Percentiles rank a stretch among this genome's conserved stretches.
Conservation (phyloP, 2,329 filamentous ascomycete genomes). For the Botryosphaeria dothidea region DNA sequence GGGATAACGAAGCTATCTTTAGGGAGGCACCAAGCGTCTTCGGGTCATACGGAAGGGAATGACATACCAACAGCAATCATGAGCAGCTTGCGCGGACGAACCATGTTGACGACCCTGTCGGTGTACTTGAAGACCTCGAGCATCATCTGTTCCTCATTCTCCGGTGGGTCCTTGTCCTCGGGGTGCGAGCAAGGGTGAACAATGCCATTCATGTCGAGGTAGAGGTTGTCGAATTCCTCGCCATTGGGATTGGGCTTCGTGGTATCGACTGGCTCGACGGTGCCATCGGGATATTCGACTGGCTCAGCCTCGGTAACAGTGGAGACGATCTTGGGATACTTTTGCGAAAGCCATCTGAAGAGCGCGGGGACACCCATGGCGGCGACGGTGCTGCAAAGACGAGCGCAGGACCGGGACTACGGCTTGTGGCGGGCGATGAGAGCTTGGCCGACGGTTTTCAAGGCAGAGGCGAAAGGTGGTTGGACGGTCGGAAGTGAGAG, state of each 20-base stretch:
- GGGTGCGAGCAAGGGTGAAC: constrained; percentile 98
- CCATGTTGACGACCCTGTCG: constrained; percentile 98
- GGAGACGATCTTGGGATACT: constrained; percentile 96
- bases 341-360: constrained; percentile 94
- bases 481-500: not conserved
- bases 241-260: constrained; percentile 90
- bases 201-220: constrained; percentile 99
- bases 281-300: constrained; percentile 73
- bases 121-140: constrained; percentile 97
- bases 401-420: not conserved
- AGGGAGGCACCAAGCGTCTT: constrained; percentile 22
- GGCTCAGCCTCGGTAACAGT: constrained; percentile 85
- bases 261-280: constrained; percentile 79
- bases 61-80: constrained; percentile 92
- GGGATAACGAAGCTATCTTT: constrained; percentile 32
- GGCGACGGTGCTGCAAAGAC: not conserved
- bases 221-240: constrained; percentile 96
- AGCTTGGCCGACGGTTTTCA: not conserved
- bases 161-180: constrained; percentile 86
- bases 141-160: constrained; percentile 99
- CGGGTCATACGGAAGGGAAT: not conserved
- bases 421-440: not conserved
- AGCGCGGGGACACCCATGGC: constrained; percentile 91
- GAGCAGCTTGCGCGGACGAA: constrained; percentile 88
- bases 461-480: not conserved